Conservation (phyloP, 208 protist genomes). For the Borovskyia barvae region DNA sequence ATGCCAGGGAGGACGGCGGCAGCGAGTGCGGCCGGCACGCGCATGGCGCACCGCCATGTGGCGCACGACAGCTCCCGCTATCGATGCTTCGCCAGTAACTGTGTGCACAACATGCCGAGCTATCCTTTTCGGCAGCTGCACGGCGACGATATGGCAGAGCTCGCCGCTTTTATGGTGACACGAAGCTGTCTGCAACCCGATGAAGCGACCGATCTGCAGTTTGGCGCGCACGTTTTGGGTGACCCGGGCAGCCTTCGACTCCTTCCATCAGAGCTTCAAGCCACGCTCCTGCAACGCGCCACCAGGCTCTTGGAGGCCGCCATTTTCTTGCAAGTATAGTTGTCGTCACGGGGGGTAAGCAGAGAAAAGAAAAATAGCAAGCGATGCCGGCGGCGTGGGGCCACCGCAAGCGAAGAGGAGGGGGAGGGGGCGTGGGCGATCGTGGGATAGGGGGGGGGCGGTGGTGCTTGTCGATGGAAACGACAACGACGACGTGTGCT, state of each 20-base stretch:
- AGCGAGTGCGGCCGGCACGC: not conserved
- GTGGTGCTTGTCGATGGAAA: no score
- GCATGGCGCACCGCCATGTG: not conserved
- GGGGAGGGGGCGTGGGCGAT: no score
- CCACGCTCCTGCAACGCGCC: conserved; percentile 11
- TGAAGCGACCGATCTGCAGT: conserved; percentile 19
- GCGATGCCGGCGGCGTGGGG: no score
- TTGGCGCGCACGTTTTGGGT: conserved; percentile 28
- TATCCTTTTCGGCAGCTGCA: conserved; percentile 31
- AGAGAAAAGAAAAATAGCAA: no score
- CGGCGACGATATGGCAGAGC: conserved; percentile 27
- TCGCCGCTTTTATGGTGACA: conserved; percentile 42
- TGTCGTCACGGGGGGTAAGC: no score
- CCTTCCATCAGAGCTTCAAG: conserved; percentile 10
- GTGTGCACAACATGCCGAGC: conserved; percentile 28
- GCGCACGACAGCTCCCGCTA: conserved; percentile 23
- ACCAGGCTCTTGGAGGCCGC: conserved; percentile 38
- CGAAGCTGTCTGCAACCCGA: conserved; percentile 32
- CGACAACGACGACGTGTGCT: no score
- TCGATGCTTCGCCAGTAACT: conserved; percentile 51
- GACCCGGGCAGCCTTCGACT: conserved; percentile 10
- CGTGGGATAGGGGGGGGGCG: no score
- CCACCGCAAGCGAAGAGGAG: no score
- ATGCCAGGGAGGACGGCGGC: not conserved
- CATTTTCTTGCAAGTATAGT: conserved; percentile 45